A percentile compares a stretch with the other conserved stretches of the same genome.
phyloP scores from a whole-genome alignment of 495 filamentous ascomycete genomes.

The Neurospora pannonica region DNA sequence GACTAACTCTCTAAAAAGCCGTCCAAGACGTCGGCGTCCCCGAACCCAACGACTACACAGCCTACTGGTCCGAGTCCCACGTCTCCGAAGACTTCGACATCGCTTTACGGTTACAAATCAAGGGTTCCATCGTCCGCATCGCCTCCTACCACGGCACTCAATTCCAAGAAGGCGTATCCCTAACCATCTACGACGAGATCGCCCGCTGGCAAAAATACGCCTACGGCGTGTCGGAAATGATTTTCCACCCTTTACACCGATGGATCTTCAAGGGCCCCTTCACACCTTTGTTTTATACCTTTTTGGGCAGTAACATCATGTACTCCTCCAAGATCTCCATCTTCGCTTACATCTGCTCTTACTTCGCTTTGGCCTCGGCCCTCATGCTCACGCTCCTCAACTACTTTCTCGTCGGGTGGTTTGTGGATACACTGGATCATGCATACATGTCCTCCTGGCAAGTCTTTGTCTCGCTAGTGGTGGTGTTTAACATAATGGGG shows the following conservation, averaged over 20 bases:
- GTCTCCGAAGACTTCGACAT: conserved; percentile 78
- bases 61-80: conserved; percentile 69
- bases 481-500: conserved; percentile 55
- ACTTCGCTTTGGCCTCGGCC: conserved; percentile 63
- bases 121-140: conserved; percentile 57
- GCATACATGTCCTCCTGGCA: conserved; percentile 62
- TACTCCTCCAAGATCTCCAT: conserved; percentile 66
- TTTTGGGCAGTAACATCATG: conserved; percentile 52
- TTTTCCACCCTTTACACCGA: conserved; percentile 58
- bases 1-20: conserved; percentile 26
- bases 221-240: conserved; percentile 66
- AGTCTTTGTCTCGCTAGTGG: conserved; percentile 55
- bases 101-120: conserved; percentile 60
- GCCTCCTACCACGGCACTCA: conserved; percentile 58
- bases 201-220: conserved; percentile 75
- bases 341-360: conserved; percentile 69
- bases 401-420: conserved; percentile 65
- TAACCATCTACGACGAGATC: conserved; percentile 72
- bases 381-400: conserved; percentile 64
- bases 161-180: conserved; percentile 70
- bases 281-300: conserved; percentile 56
- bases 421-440: conserved; percentile 53
- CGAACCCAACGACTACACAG: conserved; percentile 51
- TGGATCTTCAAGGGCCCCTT: conserved; percentile 55
- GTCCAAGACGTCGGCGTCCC: conserved; percentile 60